phyloP scores from a whole-genome alignment of 164 flowering plant genomes.

The Taxillus chinensis region DNA sequence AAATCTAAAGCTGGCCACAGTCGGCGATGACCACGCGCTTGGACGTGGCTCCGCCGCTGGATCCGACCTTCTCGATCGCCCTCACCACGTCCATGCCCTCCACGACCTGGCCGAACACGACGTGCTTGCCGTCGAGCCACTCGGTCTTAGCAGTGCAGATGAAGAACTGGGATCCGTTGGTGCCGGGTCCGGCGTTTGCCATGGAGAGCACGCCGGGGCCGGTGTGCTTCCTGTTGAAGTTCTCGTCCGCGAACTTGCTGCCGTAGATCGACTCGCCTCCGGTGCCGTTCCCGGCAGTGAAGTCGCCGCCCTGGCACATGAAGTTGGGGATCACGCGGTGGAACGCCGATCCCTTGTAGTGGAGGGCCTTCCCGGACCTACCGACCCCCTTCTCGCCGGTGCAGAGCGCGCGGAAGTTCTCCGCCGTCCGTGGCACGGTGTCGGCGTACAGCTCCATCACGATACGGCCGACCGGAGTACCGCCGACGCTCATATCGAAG shows the following conservation, averaged over 20 bases:
- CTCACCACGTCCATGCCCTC: slow-evolving; percentile 50
- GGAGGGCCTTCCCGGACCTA: slow-evolving; percentile 53
- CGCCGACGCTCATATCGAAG: slow-evolving; percentile 75
- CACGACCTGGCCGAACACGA: slow-evolving; percentile 48
- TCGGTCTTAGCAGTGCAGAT: slow-evolving; percentile 41
- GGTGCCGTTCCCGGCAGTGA: slow-evolving; percentile 68
- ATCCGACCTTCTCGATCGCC: slow-evolving; percentile 41
- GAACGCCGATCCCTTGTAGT: slow-evolving; percentile 64
- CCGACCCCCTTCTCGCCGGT: slow-evolving; percentile 75
- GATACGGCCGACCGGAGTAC: slow-evolving; percentile 49
- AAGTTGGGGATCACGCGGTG: slow-evolving; percentile 65
- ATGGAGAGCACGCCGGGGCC: slow-evolving; percentile 50
- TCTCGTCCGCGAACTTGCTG: slow-evolving; percentile 50
- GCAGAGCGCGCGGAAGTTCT: slow-evolving; percentile 80
- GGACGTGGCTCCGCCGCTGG: slow-evolving; percentile 23
- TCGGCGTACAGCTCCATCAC: slow-evolving; percentile 78
- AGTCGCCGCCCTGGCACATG: slow-evolving; percentile 83
- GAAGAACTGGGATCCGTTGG: slow-evolving; percentile 59
- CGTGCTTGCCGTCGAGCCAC: slow-evolving; percentile 67
- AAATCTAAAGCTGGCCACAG: slow-evolving; percentile 33
- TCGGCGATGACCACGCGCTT: slow-evolving; percentile 40
- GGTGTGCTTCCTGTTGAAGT: slow-evolving; percentile 63
- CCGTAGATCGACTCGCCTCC: slow-evolving; percentile 79
- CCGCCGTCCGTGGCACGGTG: slow-evolving; percentile 47
- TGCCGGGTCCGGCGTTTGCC: slow-evolving; percentile 48